Evolutionary conservation across 805 yeast genomes (phyloP).

Genomic region (Monosporozyma siamensis): DNA sequence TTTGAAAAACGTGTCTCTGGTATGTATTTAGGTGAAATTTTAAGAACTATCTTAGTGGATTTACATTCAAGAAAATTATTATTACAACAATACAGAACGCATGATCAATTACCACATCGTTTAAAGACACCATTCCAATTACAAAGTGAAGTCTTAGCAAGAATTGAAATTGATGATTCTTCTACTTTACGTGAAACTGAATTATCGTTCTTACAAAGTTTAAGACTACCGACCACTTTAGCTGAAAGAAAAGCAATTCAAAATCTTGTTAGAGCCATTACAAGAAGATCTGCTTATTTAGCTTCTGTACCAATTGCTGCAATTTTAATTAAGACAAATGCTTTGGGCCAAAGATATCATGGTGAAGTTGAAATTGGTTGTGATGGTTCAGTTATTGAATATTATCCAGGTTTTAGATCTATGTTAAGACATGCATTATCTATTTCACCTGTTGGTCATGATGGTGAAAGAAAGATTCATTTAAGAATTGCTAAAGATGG

Average conservation of each 20-base stretch:
- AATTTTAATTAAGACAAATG: conserved; percentile 53
- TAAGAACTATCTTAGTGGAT: conserved; percentile 66
- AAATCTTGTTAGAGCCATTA: conserved; percentile 63
- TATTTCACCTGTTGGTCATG: conserved; percentile 59
- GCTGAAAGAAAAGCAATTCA: conserved; percentile 73
- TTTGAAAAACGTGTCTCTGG: conserved; percentile 91
- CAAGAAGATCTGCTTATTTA: conserved; percentile 81
- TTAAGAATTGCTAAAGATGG: conserved; percentile 88
- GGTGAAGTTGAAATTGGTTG: conserved; percentile 86
- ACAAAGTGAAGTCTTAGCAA: conserved; percentile 76
- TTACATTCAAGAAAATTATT: conserved; percentile 50
- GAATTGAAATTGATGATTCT: conserved; percentile 78
- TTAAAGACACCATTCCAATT: conserved; percentile 68
- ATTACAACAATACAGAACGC: conserved; percentile 42
- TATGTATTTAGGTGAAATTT: conserved; percentile 85
- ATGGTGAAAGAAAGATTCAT: conserved; percentile 64
- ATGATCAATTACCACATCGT: conserved; percentile 44
- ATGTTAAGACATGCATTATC: conserved; percentile 72
- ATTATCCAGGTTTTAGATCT: conserved; percentile 81
- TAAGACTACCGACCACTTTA: conserved; percentile 58
- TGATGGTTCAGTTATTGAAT: conserved; percentile 91
- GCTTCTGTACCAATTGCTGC: conserved; percentile 89
- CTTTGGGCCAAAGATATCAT: conserved; percentile 47
- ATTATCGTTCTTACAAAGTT: conserved; percentile 51
- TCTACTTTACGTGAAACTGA: conserved; percentile 62